Conservation (phyloP, 192 early-diverging fungal genomes). For the Gamsiella multidivaricata region DNA sequence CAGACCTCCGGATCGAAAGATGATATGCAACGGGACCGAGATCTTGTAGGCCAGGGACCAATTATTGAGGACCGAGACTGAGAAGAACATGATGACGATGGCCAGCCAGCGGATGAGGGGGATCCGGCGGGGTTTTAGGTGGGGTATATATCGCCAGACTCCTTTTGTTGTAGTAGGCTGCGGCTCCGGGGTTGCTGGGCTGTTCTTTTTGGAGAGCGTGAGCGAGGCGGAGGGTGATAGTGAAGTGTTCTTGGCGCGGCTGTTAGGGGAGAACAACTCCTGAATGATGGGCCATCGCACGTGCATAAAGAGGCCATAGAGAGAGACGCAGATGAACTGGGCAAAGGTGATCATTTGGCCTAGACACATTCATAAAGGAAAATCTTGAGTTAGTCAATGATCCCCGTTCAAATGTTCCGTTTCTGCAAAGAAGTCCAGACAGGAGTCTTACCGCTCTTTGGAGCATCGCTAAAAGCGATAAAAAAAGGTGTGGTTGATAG, state of each 20-base stretch:
- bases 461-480: conserved; percentile 57
- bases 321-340: conserved; percentile 84
- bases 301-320: conserved; percentile 72
- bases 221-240: too few species aligned
- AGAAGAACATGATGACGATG: conserved; percentile 83
- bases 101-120: conserved; percentile 78
- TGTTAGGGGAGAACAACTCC: conserved; percentile 22
- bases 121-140: conserved; percentile 66
- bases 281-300: conserved; percentile 59
- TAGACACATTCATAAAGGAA: background rate
- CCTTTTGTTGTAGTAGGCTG: background rate
- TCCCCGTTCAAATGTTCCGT: background rate
- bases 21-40: conserved; percentile 90
- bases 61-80: conserved; percentile 86
- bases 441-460: conserved; percentile 70
- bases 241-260: too few species aligned
- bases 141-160: conserved; percentile 58
- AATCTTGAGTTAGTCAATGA: background rate
- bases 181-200: too few species aligned
- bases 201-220: too few species aligned
- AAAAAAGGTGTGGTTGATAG: too few species aligned
- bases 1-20: conserved; percentile 86
- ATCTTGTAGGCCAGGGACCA: conserved; percentile 82
- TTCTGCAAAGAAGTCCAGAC: too few species aligned
- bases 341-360: conserved; percentile 88